Evolutionary conservation across 1,284 basidiomycete species (phyloP), one percentile per base, ranked within the genome.

Genomic region (Amylostereum chailletii): DNA sequence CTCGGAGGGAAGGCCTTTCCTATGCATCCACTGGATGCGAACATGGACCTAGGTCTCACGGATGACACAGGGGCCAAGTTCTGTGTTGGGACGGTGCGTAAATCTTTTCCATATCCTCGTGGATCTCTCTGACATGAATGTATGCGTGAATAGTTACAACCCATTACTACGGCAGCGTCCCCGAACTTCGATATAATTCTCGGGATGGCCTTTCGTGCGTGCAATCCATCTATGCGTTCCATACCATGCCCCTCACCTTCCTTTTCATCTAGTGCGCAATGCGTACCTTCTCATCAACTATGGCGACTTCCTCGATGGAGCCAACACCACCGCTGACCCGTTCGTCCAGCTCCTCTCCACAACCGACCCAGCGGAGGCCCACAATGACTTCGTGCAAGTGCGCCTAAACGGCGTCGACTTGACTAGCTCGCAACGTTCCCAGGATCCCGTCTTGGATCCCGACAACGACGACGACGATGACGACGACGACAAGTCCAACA

Each of bases 141-240:
- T 19, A 19, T 19, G 48, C 45, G 27, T 11, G 27, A 33, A 43
- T 51, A 83, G 78, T 89, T 89, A 71, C 86, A 89, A 68, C 86
- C 86, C 3, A 86, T 86, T 57, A 82, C 80, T 9, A 53, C 55
- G n/a, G 56, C 51, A 43, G 48, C 50, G 29, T 52, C 53, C 19
- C 74, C 72, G 29, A 72, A 79, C 56, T 86, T 81, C 52, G 86
- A 90, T 57, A 77, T 86, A 71, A 86, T 90, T 57, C 70, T 89
- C 51, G 86, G 86, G 51, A 88, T 89, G 86, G 76, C 74, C 50
- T 89, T 88, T 67, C 54, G 86, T 88, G 63, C 58, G 83, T 69
- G 1, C 11, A 41, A 36, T 32, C 55, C 30, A 40, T 19, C 10
- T 19, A 39, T 48, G 19, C 37, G 30, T 40, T 19, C 19, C 19